These are phyloP conservation scores for Alternaria ventricosa DNA, from an alignment of 2,329 filamentous ascomycete species.

Conservation along the genomic window DNA sequence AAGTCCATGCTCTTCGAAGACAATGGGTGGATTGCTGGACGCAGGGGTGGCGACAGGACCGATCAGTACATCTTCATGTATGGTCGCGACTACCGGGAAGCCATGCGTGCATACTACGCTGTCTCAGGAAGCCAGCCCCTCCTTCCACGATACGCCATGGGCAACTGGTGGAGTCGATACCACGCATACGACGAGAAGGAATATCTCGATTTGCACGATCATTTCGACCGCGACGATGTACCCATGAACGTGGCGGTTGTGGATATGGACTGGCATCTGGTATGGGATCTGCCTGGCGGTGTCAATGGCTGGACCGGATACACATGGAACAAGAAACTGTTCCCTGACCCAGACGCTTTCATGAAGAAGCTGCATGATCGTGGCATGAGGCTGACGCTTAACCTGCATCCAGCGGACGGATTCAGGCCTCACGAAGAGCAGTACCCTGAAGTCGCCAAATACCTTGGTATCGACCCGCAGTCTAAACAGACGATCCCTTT, in stretches of 20 bases:
- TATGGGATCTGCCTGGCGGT: constrained; percentile 46
- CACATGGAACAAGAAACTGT: constrained; percentile 65
- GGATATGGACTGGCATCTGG: constrained; percentile 72
- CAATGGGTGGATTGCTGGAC: constrained; percentile 59
- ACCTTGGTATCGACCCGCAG: constrained; percentile 59
- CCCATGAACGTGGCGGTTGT: constrained; percentile 67
- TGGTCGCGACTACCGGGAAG: constrained; percentile 62
- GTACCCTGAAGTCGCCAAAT: constrained; percentile 62
- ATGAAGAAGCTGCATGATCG: constrained; percentile 59
- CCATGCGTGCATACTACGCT: constrained; percentile 62
- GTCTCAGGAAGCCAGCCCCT: constrained; percentile 64
- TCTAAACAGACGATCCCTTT: constrained; percentile 62
- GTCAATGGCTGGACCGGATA: constrained; percentile 67
- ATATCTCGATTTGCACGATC: constrained; percentile 65
- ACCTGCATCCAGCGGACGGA: constrained; percentile 68
- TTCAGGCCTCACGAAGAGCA: constrained; percentile 63
- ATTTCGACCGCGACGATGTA: constrained; percentile 59
- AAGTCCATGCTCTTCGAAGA: constrained; percentile 63
- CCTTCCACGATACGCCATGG: constrained; percentile 64
- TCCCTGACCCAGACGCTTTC: constrained; percentile 63
- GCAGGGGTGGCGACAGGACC: constrained; percentile 56
- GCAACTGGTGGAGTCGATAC: constrained; percentile 72
- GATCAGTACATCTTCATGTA: constrained; percentile 68
- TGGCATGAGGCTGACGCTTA: constrained; percentile 63
- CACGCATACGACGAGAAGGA: constrained; percentile 63